These are phyloP conservation scores for Stipa capillata DNA, from an alignment of 176 grass and related monocot genomes.

Conservation along the genomic window DNA sequence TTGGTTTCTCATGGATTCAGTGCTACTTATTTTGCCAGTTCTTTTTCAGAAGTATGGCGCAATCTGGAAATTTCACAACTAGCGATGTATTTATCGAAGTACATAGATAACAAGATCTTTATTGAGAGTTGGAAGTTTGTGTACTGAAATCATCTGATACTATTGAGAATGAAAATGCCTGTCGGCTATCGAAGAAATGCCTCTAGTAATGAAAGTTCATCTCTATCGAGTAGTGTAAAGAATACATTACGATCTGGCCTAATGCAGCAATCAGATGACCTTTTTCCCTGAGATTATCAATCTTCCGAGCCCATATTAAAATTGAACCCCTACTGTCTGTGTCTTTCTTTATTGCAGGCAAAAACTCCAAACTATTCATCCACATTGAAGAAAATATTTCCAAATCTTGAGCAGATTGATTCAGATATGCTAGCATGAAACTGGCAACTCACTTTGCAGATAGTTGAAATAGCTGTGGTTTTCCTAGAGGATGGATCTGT, in stretches of 20 bases:
- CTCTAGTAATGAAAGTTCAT: not conserved
- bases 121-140: not conserved
- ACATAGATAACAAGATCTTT: not conserved
- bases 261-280: not conserved
- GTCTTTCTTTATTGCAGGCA: slow-evolving; percentile 42
- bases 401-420: slow-evolving; percentile 89
- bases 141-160: not conserved
- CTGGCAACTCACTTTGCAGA: not conserved
- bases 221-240: not conserved
- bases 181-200: not conserved
- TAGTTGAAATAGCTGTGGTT: not conserved
- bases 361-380: slow-evolving; percentile 44
- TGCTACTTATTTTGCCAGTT: not conserved
- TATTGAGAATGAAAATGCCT: slow-evolving; percentile 6
- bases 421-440: slow-evolving; percentile 72
- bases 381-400: slow-evolving; percentile 64
- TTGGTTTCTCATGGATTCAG: not conserved
- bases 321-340: not conserved
- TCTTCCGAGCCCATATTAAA: not conserved
- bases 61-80: not conserved
- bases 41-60: not conserved
- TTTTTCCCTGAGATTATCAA: not conserved
- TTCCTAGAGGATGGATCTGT: not conserved
- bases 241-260: not conserved
- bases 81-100: not conserved